Evolutionary conservation across 2,329 filamentous ascomycete genomes (phyloP).

Genomic region (Aspergillus pseudoterreus): DNA sequence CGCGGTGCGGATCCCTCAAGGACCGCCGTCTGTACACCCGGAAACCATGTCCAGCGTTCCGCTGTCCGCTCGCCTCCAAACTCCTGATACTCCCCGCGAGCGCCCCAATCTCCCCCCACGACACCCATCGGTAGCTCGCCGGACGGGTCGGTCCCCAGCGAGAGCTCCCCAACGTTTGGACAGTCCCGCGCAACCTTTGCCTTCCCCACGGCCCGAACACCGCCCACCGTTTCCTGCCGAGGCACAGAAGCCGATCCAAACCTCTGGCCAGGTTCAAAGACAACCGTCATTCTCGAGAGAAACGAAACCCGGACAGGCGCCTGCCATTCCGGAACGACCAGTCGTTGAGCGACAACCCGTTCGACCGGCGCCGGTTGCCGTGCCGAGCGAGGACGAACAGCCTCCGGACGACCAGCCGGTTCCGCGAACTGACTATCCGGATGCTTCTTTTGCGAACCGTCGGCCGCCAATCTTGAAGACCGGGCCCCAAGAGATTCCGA

Average conservation of each 20-base stretch:
- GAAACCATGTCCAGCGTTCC: slow-evolving; percentile 22
- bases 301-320: slow-evolving; percentile 14
- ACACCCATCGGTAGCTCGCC: slow-evolving; percentile 19
- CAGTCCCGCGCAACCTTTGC: slow-evolving; percentile 12
- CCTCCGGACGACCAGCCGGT: slow-evolving; percentile 49
- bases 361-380: slow-evolving; percentile 34
- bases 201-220: slow-evolving; percentile 13
- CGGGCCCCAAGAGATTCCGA: slow-evolving; percentile 71
- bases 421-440: slow-evolving; percentile 67
- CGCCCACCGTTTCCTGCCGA: slow-evolving; percentile 12
- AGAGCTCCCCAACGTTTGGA: slow-evolving; percentile 12
- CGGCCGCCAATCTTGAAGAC: slow-evolving; percentile 72
- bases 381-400: slow-evolving; percentile 52
- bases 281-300: slow-evolving; percentile 30
- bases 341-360: slow-evolving; percentile 9
- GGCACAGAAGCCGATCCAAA: slow-evolving; percentile 11
- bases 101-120: slow-evolving; percentile 51
- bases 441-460: slow-evolving; percentile 78
- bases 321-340: slow-evolving; percentile 17
- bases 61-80: slow-evolving; percentile 42
- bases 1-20: slow-evolving; percentile 29
- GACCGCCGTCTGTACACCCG: slow-evolving; percentile 16
- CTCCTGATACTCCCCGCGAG: slow-evolving; percentile 34
- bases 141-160: slow-evolving; percentile 21
- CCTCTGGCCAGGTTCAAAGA: slow-evolving; percentile 18